Percentiles rank a stretch among this genome's conserved stretches.
Conservation (phyloP, 192 early-diverging fungal species). For the Globomyces pollinis-pini region DNA sequence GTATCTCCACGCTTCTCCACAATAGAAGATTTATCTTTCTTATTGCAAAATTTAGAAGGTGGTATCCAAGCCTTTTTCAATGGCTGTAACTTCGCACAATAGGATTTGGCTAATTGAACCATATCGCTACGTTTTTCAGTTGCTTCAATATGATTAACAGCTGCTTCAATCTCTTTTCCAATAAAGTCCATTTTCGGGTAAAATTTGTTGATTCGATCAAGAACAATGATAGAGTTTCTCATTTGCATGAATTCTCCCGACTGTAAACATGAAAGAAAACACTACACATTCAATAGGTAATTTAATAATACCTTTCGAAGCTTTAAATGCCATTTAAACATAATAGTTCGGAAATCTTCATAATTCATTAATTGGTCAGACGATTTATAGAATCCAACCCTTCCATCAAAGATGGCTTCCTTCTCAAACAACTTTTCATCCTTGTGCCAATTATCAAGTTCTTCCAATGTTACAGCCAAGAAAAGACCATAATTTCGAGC, state of each 20-base stretch:
- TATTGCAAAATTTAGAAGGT: too few relatives aligned
- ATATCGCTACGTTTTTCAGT: slow-evolving; percentile 62
- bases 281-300: slow-evolving; percentile 9
- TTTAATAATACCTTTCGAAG: too few relatives aligned
- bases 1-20: too few relatives aligned
- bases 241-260: slow-evolving; percentile 65
- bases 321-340: slow-evolving; percentile 69
- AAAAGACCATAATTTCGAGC: slow-evolving; percentile 65
- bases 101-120: slow-evolving; percentile 58
- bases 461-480: slow-evolving; percentile 44
- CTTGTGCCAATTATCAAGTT: slow-evolving; percentile 51
- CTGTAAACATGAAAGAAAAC: slow-evolving; percentile 27
- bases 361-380: slow-evolving; percentile 23
- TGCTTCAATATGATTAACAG: slow-evolving; percentile 36
- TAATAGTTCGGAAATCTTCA: slow-evolving; percentile 53
- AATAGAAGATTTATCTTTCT: too few relatives aligned
- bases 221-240: slow-evolving; percentile 65
- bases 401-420: slow-evolving; percentile 46
- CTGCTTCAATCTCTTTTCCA: slow-evolving; percentile 42
- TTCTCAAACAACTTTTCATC: slow-evolving; percentile 39
- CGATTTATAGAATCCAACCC: slow-evolving; percentile 57
- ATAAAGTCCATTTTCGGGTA: slow-evolving; percentile 55
- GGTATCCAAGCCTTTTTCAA: slow-evolving; percentile 9
- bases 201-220: slow-evolving; percentile 50
- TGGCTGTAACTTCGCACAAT: slow-evolving; percentile 26